Evolutionary conservation across 768 basidiomycete genomes (phyloP).

Genomic region (Sarcomyxa edulis): DNA sequence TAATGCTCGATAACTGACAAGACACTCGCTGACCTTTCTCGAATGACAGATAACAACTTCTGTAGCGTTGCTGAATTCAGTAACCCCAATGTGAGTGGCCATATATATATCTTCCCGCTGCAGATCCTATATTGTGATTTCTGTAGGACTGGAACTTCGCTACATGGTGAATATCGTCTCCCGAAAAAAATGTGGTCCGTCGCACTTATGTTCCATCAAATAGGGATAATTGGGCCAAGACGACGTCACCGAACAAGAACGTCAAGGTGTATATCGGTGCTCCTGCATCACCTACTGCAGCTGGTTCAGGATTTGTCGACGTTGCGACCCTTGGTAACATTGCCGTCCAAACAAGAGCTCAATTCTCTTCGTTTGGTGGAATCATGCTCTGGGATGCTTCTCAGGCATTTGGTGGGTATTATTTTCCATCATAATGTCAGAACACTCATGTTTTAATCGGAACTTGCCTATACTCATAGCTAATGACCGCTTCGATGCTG

Average conservation of each 20-base stretch:
- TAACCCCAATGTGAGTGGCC: constrained; percentile 36
- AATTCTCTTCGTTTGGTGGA: constrained; percentile 52
- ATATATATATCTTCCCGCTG: constrained; percentile 9
- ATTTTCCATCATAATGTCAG: too few species aligned
- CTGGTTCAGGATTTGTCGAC: constrained; percentile 48
- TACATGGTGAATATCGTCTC: constrained; percentile 26
- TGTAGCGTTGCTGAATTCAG: constrained; percentile 39
- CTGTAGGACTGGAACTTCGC: constrained; percentile 43
- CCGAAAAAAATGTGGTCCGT: neutral
- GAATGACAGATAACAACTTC: constrained; percentile 32
- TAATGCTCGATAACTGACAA: neutral
- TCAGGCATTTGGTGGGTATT: constrained; percentile 29
- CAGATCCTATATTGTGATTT: neutral
- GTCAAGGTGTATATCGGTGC: constrained; percentile 56
- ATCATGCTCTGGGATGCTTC: constrained; percentile 38
- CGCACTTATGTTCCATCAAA: constrained; percentile 1
- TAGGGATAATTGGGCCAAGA: constrained; percentile 58
- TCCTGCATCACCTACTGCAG: constrained; percentile 44
- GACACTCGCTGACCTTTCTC: neutral
- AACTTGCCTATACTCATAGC: constrained; percentile 15
- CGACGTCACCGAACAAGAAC: constrained; percentile 41
- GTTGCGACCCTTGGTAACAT: constrained; percentile 35
- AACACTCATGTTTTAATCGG: too few species aligned
- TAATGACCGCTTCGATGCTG: constrained; percentile 35
- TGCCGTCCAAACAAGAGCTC: constrained; percentile 30